Evolutionary conservation across 106 monocot species (phyloP).

Genomic region (Xerophyta viscosa): DNA sequence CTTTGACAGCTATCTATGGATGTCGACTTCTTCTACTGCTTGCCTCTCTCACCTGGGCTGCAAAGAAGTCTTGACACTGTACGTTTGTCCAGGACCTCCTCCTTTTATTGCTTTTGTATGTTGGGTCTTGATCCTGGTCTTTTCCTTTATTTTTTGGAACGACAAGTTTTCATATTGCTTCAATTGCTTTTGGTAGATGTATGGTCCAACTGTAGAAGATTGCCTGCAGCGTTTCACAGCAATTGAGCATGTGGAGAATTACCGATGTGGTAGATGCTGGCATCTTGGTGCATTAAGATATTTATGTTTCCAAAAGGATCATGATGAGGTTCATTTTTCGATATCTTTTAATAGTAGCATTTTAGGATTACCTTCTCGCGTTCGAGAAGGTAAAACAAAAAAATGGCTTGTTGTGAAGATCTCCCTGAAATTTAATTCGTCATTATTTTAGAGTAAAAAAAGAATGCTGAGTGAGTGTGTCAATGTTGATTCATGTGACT

Average conservation of each 20-base stretch:
- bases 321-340: constrained; percentile 54
- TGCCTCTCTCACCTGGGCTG: constrained; percentile 64
- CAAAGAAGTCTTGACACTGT: constrained; percentile 37
- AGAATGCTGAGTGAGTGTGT: constrained; percentile 39
- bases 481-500: constrained; percentile 64
- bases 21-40: constrained; percentile 67
- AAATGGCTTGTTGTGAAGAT: no score
- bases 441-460: constrained; percentile 53
- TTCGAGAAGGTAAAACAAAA: no score
- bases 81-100: constrained; percentile 17
- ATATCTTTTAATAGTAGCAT: not conserved
- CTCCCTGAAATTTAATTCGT: no score
- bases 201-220: constrained; percentile 56
- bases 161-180: constrained; percentile 1
- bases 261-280: constrained; percentile 67
- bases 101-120: constrained; percentile 11
- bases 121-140: constrained; percentile 11
- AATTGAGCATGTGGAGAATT: constrained; percentile 58
- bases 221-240: constrained; percentile 60
- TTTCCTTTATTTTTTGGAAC: not conserved
- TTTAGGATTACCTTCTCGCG: not conserved
- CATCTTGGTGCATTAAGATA: constrained; percentile 58
- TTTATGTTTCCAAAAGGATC: constrained; percentile 32
- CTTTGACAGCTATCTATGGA: constrained; percentile 58
- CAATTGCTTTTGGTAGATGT: constrained; percentile 32